phyloP scores from a whole-genome alignment of 2,329 filamentous ascomycete genomes.

The Pseudohalonectria lignicola region DNA sequence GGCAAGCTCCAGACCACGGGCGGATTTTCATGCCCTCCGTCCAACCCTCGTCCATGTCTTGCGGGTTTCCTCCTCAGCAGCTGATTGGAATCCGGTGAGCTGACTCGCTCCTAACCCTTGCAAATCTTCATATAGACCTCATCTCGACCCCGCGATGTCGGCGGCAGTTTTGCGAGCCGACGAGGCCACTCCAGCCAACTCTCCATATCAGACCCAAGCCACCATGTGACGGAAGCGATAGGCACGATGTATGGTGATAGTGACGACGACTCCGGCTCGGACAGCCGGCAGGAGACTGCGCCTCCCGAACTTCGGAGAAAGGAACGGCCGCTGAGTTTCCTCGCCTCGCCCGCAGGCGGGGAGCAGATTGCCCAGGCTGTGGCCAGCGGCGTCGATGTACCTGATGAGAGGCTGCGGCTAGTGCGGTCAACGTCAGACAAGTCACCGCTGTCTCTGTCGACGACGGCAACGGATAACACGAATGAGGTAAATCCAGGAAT shows the following conservation, averaged over 20 bases:
- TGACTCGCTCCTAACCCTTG: background rate
- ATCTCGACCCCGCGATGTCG: slow-evolving; percentile 44
- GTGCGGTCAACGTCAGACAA: slow-evolving; percentile 36
- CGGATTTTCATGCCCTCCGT: no score
- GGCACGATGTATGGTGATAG: slow-evolving; percentile 80
- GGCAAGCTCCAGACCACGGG: no score
- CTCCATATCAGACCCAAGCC: slow-evolving; percentile 74
- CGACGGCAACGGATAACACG: slow-evolving; percentile 19
- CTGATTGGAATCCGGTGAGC: background rate
- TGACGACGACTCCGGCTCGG: slow-evolving; percentile 45
- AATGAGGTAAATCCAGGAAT: slow-evolving; percentile 13
- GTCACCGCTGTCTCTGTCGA: slow-evolving; percentile 13
- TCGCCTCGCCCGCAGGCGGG: slow-evolving; percentile 45
- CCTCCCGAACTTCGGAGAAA: background rate
- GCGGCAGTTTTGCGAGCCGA: slow-evolving; percentile 45
- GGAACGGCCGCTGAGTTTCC: slow-evolving; percentile 61
- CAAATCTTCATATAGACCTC: slow-evolving; percentile 38
- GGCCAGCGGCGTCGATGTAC: slow-evolving; percentile 12
- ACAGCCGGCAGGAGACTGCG: slow-evolving; percentile 30
- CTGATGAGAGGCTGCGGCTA: slow-evolving; percentile 28
- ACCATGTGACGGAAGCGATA: slow-evolving; percentile 92
- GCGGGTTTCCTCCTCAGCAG: no score
- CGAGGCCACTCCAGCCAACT: slow-evolving; percentile 47
- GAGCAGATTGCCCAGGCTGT: slow-evolving; percentile 30
- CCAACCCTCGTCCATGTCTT: background rate